Conservation (phyloP, 352 stramenopile species). For the Phytophthora ohioensis region DNA sequence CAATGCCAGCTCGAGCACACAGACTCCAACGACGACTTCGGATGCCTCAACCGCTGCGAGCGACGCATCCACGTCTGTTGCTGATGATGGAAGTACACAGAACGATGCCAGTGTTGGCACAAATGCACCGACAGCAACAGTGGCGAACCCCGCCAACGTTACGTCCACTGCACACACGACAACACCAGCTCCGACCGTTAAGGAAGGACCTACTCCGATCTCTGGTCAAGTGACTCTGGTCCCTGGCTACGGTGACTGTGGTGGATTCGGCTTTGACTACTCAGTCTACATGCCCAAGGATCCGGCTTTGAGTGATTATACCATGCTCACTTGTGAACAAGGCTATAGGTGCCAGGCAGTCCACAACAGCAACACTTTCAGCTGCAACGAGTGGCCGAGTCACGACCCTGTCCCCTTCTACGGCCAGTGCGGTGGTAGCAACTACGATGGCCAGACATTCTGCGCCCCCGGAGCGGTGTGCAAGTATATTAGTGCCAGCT, state of each 20-base stretch:
- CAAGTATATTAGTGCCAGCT: slow-evolving; percentile 38
- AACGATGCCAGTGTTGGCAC: background rate
- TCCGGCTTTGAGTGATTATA: slow-evolving; percentile 3
- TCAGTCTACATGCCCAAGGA: slow-evolving; percentile 31
- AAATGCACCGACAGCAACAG: background rate
- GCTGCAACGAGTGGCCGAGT: slow-evolving; percentile 36
- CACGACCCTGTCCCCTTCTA: slow-evolving; percentile 31
- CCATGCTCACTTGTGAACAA: slow-evolving; percentile 23
- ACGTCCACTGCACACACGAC: background rate
- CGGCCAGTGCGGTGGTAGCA: slow-evolving; percentile 33
- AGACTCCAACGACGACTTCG: too few species aligned
- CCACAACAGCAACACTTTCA: slow-evolving; percentile 5
- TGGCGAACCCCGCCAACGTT: background rate
- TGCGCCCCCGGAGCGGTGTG: slow-evolving; percentile 35
- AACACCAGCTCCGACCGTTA: slow-evolving; percentile 5
- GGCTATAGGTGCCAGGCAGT: slow-evolving; percentile 32
- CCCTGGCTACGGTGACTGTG: slow-evolving; percentile 24
- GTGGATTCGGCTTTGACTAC: slow-evolving; percentile 35
- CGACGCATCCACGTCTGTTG: too few species aligned
- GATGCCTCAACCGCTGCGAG: too few species aligned
- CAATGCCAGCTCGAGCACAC: too few species aligned
- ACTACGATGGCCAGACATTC: slow-evolving; percentile 40
- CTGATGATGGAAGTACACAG: too few species aligned
- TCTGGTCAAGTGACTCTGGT: slow-evolving; percentile 24
- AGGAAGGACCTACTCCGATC: slow-evolving; percentile 12